These are phyloP conservation scores for Botrytis byssoidea DNA, from an alignment of 2,329 filamentous ascomycete species.

Conservation along the genomic window DNA sequence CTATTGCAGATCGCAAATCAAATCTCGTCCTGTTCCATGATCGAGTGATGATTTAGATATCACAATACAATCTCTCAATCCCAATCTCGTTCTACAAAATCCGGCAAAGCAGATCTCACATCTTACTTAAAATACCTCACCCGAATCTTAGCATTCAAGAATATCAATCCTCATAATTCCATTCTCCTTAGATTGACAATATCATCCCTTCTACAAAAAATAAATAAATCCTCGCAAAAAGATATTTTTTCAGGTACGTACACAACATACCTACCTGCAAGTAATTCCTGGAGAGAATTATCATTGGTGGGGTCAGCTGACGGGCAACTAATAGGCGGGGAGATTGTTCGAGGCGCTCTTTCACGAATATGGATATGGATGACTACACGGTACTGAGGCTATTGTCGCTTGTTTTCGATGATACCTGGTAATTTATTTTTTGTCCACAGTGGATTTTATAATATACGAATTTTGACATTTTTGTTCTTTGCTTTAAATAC, in stretches of 20 bases:
- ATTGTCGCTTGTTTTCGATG: background rate
- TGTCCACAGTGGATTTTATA: background rate
- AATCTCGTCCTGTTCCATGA: background rate
- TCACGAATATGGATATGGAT: background rate
- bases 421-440: background rate
- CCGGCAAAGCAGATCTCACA: background rate
- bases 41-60: background rate
- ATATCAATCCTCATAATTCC: background rate
- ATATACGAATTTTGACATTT: background rate
- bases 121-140: background rate
- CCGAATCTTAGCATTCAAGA: background rate
- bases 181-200: background rate
- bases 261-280: background rate
- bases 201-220: rapidly evolving
- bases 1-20: background rate
- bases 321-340: background rate
- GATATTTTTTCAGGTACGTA: background rate
- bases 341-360: background rate
- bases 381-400: background rate
- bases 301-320: background rate
- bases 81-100: background rate
- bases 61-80: background rate
- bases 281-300: background rate
- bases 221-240: background rate
- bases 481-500: background rate